Percentiles rank a stretch among this genome's conserved stretches.
These are phyloP conservation scores for Aspergillus quadrilineatus DNA, from an alignment of 2,329 filamentous ascomycete species.

Conservation along the genomic window DNA sequence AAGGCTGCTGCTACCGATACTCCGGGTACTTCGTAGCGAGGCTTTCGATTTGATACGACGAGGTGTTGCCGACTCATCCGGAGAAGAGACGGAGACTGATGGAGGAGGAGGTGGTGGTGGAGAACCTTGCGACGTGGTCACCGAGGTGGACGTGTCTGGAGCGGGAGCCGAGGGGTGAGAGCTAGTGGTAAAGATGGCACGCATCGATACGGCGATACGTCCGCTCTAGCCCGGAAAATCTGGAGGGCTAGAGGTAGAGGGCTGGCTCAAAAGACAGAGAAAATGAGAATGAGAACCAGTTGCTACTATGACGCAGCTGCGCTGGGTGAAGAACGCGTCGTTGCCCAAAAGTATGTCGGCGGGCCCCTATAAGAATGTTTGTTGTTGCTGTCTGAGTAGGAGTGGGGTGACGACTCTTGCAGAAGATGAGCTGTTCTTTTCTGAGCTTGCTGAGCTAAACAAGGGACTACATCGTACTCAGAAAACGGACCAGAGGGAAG, in stretches of 20 bases:
- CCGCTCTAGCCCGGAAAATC: conserved; percentile 21
- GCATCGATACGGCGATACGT: conserved; percentile 34
- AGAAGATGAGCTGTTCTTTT: conserved; percentile 8
- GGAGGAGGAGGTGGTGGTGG: conserved; percentile 29
- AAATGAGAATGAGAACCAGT: conserved; percentile 15
- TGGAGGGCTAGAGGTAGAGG: conserved; percentile 16
- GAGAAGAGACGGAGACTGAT: conserved; percentile 29
- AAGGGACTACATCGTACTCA: conserved; percentile 1
- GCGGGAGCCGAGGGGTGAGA: conserved; percentile 29
- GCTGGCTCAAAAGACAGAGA: conserved; percentile 16
- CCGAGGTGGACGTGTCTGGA: conserved; percentile 27
- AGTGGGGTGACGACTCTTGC: conserved; percentile 2
- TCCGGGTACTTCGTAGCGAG: conserved; percentile 36
- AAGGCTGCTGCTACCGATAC: conserved; percentile 35
- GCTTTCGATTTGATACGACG: conserved; percentile 39
- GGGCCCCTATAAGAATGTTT: conserved; percentile 16
- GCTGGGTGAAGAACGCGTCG: conserved; percentile 19
- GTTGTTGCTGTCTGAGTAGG: neutral
- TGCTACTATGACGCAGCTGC: neutral
- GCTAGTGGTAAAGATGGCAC: conserved; percentile 33
- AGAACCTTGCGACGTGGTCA: conserved; percentile 29
- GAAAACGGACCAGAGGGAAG: neutral
- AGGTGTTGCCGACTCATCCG: conserved; percentile 25
- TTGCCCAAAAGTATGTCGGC: conserved; percentile 8
- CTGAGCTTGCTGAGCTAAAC: neutral